Percentiles rank a stretch among this genome's conserved stretches.
These are phyloP conservation scores for Hypoxylon sp. DNA, from an alignment of 2,329 filamentous ascomycete species.

Conservation along the genomic window DNA sequence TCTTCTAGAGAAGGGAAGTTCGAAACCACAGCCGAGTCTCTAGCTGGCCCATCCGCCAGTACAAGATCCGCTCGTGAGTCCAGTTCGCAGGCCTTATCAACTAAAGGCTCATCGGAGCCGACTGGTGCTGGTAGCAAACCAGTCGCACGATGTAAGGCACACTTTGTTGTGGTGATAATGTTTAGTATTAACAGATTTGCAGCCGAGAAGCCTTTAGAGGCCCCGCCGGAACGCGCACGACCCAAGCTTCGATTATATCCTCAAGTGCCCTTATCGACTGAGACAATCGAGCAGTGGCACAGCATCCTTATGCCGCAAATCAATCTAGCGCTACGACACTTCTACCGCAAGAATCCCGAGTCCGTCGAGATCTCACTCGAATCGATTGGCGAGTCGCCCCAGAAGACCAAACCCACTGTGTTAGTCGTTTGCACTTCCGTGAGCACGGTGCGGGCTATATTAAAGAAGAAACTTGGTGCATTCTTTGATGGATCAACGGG, in stretches of 20 bases:
- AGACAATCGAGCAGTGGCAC: constrained; percentile 80
- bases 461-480: constrained; percentile 76
- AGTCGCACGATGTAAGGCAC: constrained; percentile 37
- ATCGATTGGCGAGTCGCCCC: constrained; percentile 77
- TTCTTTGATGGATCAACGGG: constrained; percentile 74
- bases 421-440: constrained; percentile 84
- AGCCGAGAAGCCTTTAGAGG: constrained; percentile 37
- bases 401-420: constrained; percentile 78
- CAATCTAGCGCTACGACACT: constrained; percentile 77
- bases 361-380: constrained; percentile 85
- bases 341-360: constrained; percentile 80
- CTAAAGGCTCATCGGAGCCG: constrained; percentile 30
- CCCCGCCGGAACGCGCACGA: constrained; percentile 40
- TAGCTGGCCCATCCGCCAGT: constrained; percentile 42
- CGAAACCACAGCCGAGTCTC: constrained; percentile 25
- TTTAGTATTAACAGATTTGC: constrained; percentile 34
- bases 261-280: constrained; percentile 70
- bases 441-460: constrained; percentile 77
- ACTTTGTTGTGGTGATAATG: constrained; percentile 4
- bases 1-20: constrained; percentile 30
- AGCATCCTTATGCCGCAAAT: constrained; percentile 79
- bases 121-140: constrained; percentile 28
- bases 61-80: constrained; percentile 15
- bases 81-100: constrained; percentile 31
- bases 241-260: constrained; percentile 72